A percentile compares a stretch with the other conserved stretches of the same genome.
Evolutionary conservation across 108 stramenopile species (phyloP).

Genomic region (Aureococcus anophagefferens): DNA sequence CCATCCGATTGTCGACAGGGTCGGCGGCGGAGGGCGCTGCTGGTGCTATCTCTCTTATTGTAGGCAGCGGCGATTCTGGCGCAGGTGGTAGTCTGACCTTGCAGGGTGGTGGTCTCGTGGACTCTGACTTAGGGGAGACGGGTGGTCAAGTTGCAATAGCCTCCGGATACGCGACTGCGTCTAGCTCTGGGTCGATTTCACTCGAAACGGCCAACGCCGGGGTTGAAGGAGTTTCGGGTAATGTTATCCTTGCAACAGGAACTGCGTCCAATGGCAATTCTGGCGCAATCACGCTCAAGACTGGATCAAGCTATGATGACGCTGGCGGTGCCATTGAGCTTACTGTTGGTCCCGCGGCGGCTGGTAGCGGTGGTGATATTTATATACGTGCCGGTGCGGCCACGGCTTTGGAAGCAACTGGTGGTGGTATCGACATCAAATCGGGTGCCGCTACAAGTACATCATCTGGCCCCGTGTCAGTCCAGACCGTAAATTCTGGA

Average conservation of each 20-base stretch:
- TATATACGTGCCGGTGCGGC: not conserved
- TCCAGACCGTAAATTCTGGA: slow-evolving; percentile 10
- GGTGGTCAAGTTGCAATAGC: not conserved
- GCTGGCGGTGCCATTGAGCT: not conserved
- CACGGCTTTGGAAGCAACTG: not conserved
- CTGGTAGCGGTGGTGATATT: slow-evolving; percentile 8
- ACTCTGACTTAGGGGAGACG: slow-evolving; percentile 5
- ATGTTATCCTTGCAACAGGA: not conserved
- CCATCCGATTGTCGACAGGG: slow-evolving; percentile 34
- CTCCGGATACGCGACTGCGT: not conserved
- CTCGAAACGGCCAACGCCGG: slow-evolving; percentile 9
- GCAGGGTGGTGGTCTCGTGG: slow-evolving; percentile 37
- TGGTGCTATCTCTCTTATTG: slow-evolving; percentile 26
- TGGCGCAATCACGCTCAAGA: slow-evolving; percentile 11
- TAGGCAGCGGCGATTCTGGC: slow-evolving; percentile 27
- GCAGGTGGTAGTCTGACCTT: slow-evolving; percentile 33
- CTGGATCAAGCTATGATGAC: not conserved
- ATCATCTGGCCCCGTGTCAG: slow-evolving; percentile 3
- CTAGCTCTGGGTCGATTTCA: not conserved
- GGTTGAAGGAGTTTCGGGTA: not conserved
- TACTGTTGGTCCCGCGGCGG: not conserved
- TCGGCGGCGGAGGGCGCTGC: slow-evolving; percentile 32
- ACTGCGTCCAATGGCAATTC: slow-evolving; percentile 7
- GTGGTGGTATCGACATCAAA: not conserved
- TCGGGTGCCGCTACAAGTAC: not conserved